Conservation (phyloP, 441 rosid genomes). For the Aleurites moluccanus region DNA sequence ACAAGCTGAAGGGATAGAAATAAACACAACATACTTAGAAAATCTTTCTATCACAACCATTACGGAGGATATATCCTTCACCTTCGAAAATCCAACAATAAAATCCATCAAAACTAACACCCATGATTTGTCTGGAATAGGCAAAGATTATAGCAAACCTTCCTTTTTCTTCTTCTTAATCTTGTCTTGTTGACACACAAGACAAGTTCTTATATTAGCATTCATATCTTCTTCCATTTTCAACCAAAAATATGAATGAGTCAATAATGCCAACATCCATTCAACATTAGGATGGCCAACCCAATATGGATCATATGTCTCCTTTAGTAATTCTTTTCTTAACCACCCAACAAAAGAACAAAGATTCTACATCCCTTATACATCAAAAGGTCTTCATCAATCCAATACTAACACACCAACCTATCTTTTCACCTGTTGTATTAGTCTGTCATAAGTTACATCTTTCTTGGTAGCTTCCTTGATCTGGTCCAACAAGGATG, state of each 20-base stretch:
- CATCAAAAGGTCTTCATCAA: not conserved
- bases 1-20: not conserved
- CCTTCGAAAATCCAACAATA: not conserved
- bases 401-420: not conserved
- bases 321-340: not conserved
- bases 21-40: not conserved
- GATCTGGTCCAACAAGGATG: not conserved
- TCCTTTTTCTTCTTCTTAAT: no score
- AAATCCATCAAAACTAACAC: conserved; percentile 17
- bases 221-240: not conserved
- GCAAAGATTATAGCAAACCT: no score
- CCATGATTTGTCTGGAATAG: conserved; percentile 1
- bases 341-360: not conserved
- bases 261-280: not conserved
- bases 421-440: not conserved
- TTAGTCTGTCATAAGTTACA: not conserved
- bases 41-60: not conserved
- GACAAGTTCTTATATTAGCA: conserved; percentile 1
- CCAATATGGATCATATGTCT: not conserved
- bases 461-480: not conserved
- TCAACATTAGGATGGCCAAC: not conserved
- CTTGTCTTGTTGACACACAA: not conserved
- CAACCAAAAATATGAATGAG: not conserved
- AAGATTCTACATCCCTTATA: not conserved
- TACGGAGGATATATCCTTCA: not conserved